Conservation (phyloP, 2,329 filamentous ascomycete species). For the Amphichorda felina region DNA sequence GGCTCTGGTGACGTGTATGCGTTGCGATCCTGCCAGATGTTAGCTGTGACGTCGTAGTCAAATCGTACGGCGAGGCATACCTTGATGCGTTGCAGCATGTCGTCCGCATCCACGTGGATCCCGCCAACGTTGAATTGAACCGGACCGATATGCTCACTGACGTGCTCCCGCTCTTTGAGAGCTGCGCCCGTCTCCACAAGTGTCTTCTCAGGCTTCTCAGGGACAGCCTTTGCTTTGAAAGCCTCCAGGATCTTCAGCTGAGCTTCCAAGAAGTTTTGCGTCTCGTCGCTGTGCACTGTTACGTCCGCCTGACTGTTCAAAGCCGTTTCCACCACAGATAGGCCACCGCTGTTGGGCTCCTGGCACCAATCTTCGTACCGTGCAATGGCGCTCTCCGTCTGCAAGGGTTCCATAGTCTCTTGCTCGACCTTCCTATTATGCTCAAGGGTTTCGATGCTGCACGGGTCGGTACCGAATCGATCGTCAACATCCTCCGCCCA, state of each 20-base stretch:
- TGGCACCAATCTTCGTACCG: slow-evolving; percentile 72
- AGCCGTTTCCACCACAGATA: slow-evolving; percentile 25
- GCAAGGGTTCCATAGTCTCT: slow-evolving; percentile 6
- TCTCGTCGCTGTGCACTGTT: slow-evolving; percentile 38
- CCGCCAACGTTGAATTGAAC: slow-evolving; percentile 98
- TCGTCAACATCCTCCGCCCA: slow-evolving; percentile 78
- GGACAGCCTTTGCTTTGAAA: slow-evolving; percentile 36
- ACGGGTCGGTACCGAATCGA: slow-evolving; percentile 17
- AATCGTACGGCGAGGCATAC: slow-evolving; percentile 41
- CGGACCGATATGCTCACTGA: slow-evolving; percentile 77
- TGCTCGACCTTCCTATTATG: slow-evolving; percentile 11
- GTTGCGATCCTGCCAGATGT: slow-evolving; percentile 39
- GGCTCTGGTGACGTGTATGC: slow-evolving; percentile 36
- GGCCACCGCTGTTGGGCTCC: slow-evolving; percentile 55
- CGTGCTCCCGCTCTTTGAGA: slow-evolving; percentile 27
- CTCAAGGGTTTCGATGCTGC: slow-evolving; percentile 7
- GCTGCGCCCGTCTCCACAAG: slow-evolving; percentile 2
- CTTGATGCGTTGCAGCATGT: slow-evolving; percentile 80
- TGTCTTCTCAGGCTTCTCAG: slow-evolving; percentile 1
- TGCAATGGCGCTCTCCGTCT: slow-evolving; percentile 43
- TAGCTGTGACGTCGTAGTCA: not conserved
- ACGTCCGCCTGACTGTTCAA: slow-evolving; percentile 23
- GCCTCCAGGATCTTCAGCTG: slow-evolving; percentile 68
- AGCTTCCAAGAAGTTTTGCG: slow-evolving; percentile 63
- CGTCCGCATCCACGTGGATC: slow-evolving; percentile 89